These are phyloP conservation scores for Colletotrichum incanum DNA, from an alignment of 2,329 filamentous ascomycete species.

Conservation along the genomic window DNA sequence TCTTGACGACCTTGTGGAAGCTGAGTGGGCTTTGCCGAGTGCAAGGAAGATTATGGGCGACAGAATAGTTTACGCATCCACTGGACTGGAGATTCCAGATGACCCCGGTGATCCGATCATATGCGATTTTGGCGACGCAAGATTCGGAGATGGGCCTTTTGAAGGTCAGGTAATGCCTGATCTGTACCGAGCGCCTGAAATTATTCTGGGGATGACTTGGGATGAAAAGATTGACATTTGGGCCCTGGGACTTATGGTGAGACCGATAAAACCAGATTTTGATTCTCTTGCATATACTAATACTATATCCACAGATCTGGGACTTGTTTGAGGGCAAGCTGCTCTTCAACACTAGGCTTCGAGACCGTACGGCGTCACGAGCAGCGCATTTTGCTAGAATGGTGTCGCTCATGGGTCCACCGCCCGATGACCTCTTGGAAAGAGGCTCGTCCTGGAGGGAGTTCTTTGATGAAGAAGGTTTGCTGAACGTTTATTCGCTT, in stretches of 20 bases:
- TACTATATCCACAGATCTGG: constrained; percentile 47
- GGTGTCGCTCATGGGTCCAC: constrained; percentile 56
- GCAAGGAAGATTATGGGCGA: constrained; percentile 49
- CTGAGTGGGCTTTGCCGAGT: constrained; percentile 43
- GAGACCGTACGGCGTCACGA: constrained; percentile 45
- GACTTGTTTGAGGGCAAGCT: constrained; percentile 51
- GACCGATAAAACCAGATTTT: neutral
- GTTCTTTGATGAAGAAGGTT: constrained; percentile 47
- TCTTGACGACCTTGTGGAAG: constrained; percentile 40
- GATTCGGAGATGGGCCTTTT: constrained; percentile 45
- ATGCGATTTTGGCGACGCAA: constrained; percentile 52
- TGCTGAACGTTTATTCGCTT: neutral
- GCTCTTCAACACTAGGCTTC: constrained; percentile 47
- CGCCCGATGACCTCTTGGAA: constrained; percentile 52
- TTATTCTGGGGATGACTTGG: constrained; percentile 54
- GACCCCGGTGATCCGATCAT: constrained; percentile 47
- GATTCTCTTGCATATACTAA: neutral
- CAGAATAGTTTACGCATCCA: constrained; percentile 50
- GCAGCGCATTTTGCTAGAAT: constrained; percentile 53
- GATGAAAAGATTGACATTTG: constrained; percentile 54
- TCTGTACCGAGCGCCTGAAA: constrained; percentile 54
- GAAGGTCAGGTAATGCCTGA: constrained; percentile 52
- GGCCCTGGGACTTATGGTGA: constrained; percentile 41
- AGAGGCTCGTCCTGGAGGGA: constrained; percentile 47
- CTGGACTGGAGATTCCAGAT: constrained; percentile 46